Base-by-base conservation (phyloP, 352 stramenopile species). In the Globisporangium perplexum region DNA sequence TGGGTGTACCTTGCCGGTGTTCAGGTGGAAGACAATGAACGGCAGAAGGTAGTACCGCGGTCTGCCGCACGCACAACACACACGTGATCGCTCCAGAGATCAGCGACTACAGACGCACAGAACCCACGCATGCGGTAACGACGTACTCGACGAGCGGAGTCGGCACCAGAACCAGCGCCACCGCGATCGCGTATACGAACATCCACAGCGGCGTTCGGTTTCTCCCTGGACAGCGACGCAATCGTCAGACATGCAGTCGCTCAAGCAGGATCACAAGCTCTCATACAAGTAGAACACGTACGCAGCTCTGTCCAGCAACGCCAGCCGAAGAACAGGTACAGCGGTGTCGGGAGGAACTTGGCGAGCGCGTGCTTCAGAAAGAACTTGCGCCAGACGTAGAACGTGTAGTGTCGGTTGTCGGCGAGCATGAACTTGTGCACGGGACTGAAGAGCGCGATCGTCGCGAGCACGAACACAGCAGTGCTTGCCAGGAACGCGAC, bases 401-500 rank as follows among this genome's bases (percentile, higher is more conserved):
- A 97, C 10, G 83, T 95, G 61, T 95, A 97, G 63, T 97, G 88
- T 8, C 90, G 83, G 55, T 97, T 97, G 68, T 97, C 90, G 33
- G 85, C 81, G 47, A 96, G 69, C 68, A 97, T 76, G 52, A 97
- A 97, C 55, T 87, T 88, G 67, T 97, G 88, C 28, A 91, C 78
- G 10, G 83, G 67, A 38, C 83, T 96, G 53, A 83, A 85, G 45
- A 69, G 61, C 26, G 73, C 67, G 52, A 89, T 82, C n/a, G 71
- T 62, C 7, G 61, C 43, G 15, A 88, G 6, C 26, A 71, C 68
- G 2, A 53, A 36, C 33, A 55, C 28, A 22, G 52, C 31, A 4
- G 68, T 33, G 3, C 53, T 48, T 0, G 60, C 14, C 14, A 90
- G 51, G 23, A 77, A 77, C 2, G 75, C 7, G 26, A 72, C 0